Evolutionary conservation across 2,329 filamentous ascomycete species (phyloP).

Genomic region (Pseudogymnoascus sp.): DNA sequence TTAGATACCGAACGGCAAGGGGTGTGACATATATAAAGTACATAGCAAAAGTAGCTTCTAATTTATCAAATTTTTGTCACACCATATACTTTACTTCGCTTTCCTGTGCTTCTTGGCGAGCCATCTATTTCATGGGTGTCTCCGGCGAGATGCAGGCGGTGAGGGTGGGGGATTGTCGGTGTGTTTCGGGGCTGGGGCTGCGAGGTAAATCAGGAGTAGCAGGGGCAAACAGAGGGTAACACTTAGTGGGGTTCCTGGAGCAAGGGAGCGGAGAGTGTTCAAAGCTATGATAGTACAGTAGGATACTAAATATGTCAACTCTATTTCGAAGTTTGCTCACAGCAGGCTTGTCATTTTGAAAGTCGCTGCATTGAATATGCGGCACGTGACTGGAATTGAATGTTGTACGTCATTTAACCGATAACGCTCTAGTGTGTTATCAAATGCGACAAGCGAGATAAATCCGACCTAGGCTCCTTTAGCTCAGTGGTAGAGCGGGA

Average conservation of each 20-base stretch:
- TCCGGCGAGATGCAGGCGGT: background rate
- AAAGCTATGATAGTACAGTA: background rate
- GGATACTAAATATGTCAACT: background rate
- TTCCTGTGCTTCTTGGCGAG: background rate
- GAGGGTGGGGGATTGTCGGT: background rate
- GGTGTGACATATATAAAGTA: background rate
- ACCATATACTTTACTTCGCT: background rate
- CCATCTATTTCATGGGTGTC: background rate
- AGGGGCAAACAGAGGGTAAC: background rate
- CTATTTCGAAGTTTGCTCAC: background rate
- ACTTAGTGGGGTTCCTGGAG: background rate
- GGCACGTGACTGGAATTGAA: background rate
- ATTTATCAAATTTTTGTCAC: background rate
- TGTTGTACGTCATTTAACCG: background rate
- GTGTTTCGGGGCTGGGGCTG: background rate
- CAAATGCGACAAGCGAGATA: background rate
- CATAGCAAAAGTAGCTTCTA: background rate
- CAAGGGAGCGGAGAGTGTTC: background rate
- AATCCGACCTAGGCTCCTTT: conserved; percentile 9
- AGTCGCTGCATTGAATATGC: background rate
- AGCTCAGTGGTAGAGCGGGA: conserved; percentile 12
- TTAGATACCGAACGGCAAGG: conserved; percentile 5
- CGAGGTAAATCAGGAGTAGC: background rate
- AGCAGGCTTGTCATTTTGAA: background rate
- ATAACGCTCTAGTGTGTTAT: background rate